Evolutionary conservation across 495 filamentous ascomycete species (phyloP).

Genomic region (Pseudomonodictys pantanalensis): DNA sequence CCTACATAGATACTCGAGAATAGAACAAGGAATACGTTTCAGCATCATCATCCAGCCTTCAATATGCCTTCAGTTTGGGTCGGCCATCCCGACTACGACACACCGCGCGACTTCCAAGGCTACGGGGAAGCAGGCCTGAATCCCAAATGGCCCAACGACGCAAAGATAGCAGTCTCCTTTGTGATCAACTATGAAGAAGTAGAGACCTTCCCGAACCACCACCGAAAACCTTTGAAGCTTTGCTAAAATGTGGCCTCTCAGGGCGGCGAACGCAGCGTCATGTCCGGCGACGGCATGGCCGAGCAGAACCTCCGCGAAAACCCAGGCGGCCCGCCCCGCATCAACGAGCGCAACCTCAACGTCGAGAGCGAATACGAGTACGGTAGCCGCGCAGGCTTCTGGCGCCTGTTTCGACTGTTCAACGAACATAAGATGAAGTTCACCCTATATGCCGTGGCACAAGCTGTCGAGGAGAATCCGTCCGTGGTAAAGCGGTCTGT

Average conservation of each 20-base stretch:
- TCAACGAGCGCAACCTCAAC: conserved; percentile 41
- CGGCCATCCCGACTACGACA: conserved; percentile 32
- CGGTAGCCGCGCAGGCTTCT: conserved; percentile 42
- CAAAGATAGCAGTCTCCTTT: conserved; percentile 46
- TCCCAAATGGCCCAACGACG: conserved; percentile 44
- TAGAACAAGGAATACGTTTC: no score
- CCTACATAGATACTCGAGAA: no score
- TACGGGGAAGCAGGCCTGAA: conserved; percentile 42
- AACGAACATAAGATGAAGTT: conserved; percentile 43
- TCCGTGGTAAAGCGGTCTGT: conserved; percentile 38
- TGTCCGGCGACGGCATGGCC: conserved; percentile 39
- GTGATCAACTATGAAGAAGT: conserved; percentile 47
- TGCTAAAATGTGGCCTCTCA: background rate
- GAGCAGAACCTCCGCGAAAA: conserved; percentile 43
- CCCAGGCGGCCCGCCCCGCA: conserved; percentile 31
- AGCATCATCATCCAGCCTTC: no score
- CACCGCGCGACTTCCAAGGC: conserved; percentile 34
- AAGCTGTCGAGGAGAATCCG: conserved; percentile 42
- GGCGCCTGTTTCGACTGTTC: conserved; percentile 44
- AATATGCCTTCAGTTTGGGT: conserved; percentile 13
- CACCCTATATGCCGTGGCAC: conserved; percentile 43
- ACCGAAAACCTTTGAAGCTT: background rate
- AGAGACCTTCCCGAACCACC: background rate
- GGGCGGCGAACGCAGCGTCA: conserved; percentile 40
- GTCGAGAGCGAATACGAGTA: conserved; percentile 46